Evolutionary conservation across 352 stramenopile genomes (phyloP).

Genomic region (Pythium graminicola): DNA sequence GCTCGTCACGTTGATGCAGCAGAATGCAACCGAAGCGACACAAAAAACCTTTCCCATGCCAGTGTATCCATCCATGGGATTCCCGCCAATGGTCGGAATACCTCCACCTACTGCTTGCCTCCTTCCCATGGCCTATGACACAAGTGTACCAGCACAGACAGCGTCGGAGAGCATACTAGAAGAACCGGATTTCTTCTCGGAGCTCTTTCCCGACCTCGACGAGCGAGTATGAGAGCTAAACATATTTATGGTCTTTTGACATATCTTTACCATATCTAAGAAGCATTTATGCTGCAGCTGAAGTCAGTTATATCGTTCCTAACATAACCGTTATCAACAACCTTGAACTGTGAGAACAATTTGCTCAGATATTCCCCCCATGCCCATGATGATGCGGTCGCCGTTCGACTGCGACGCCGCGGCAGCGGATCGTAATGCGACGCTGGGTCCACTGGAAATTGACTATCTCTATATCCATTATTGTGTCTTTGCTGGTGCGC

Average conservation of each 20-base stretch:
- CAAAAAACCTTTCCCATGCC: neutral
- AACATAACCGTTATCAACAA: conserved; percentile 9
- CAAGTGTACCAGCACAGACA: too few relatives aligned
- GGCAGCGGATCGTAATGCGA: conserved; percentile 39
- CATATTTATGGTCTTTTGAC: conserved; percentile 2
- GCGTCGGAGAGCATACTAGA: too few relatives aligned
- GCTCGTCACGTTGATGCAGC: conserved; percentile 7
- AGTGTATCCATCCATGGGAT: neutral
- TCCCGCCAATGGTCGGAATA: too few relatives aligned
- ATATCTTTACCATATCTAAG: too few relatives aligned
- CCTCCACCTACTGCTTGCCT: too few relatives aligned
- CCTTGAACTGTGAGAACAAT: conserved; percentile 10
- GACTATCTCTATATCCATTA: conserved; percentile 82
- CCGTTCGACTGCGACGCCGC: conserved; percentile 20
- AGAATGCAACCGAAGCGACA: neutral
- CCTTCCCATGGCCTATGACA: too few relatives aligned
- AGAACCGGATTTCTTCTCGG: too few relatives aligned
- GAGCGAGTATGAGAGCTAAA: too few relatives aligned
- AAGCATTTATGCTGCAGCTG: too few relatives aligned
- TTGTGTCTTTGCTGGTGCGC: conserved; percentile 39
- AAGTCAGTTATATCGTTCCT: neutral
- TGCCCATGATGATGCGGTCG: neutral
- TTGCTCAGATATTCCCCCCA: neutral
- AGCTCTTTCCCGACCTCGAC: too few relatives aligned
- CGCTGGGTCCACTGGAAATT: conserved; percentile 61